phyloP scores from a whole-genome alignment of 2,329 filamentous ascomycete genomes.

The Aureobasidium pullulans region DNA sequence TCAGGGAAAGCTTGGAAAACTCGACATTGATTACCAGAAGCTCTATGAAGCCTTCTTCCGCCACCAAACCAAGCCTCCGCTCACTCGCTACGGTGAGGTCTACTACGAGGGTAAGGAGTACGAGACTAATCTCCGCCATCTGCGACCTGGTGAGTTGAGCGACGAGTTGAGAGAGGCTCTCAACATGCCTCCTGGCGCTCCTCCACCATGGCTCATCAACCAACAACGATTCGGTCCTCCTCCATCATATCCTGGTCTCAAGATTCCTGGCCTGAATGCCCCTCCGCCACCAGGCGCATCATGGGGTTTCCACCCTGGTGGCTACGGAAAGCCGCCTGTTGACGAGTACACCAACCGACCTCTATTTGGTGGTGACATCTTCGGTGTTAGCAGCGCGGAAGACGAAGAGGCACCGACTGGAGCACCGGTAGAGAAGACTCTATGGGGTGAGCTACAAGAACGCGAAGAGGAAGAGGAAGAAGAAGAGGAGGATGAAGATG shows the following conservation, averaged over 20 bases:
- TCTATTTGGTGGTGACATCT: constrained; percentile 89
- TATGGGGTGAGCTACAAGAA: constrained; percentile 89
- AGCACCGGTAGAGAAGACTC: constrained; percentile 74
- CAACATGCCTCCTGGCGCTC: constrained; percentile 85
- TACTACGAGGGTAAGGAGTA: constrained; percentile 99
- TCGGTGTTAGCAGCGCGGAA: constrained; percentile 64
- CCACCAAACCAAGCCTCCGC: constrained; percentile 89
- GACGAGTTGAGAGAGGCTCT: constrained; percentile 87
- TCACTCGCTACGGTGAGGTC: constrained; percentile 95
- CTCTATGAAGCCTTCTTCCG: constrained; percentile 98
- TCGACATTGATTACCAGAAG: constrained; percentile 98
- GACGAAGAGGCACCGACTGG: constrained; percentile 51
- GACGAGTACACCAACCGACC: constrained; percentile 81
- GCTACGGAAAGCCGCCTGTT: constrained; percentile 91
- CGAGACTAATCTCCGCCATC: constrained; percentile 86
- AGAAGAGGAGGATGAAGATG: constrained; percentile 54
- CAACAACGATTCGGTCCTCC: constrained; percentile 91
- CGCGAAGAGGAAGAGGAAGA: constrained; percentile 68
- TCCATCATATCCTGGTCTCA: constrained; percentile 89
- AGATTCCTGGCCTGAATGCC: constrained; percentile 89
- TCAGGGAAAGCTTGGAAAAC: constrained; percentile 88
- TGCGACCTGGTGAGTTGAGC: constrained; percentile 82
- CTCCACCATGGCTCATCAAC: constrained; percentile 95
- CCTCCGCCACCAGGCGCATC: constrained; percentile 80
- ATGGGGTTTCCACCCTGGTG: constrained; percentile 93